Percentiles rank a stretch among this genome's conserved stretches.
These are phyloP conservation scores for Thalia dealbata DNA, from an alignment of 176 grass and related monocot species.

Conservation along the genomic window DNA sequence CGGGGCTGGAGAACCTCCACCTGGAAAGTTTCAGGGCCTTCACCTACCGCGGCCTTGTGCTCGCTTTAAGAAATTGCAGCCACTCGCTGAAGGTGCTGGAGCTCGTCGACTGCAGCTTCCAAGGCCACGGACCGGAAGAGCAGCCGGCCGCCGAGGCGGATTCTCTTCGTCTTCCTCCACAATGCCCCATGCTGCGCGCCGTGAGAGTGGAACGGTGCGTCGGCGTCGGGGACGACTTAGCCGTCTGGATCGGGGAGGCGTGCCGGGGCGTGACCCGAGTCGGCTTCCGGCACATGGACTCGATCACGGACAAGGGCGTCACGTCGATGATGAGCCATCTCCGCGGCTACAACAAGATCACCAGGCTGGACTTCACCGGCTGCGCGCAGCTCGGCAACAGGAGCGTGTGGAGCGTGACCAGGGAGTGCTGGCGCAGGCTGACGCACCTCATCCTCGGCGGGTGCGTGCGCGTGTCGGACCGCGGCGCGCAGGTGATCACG, in stretches of 20 bases:
- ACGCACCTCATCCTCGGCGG: background rate
- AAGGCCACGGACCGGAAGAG: background rate
- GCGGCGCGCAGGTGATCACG: background rate
- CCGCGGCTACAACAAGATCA: background rate
- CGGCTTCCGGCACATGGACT: background rate
- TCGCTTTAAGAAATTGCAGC: background rate
- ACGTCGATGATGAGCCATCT: background rate
- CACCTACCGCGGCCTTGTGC: background rate
- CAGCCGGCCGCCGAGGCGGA: background rate
- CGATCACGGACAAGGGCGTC: constrained; percentile 1
- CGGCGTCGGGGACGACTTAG: constrained; percentile 1
- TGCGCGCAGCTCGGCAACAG: background rate
- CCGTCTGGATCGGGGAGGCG: background rate
- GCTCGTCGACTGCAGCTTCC: background rate
- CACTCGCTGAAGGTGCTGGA: background rate
- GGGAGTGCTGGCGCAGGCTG: background rate
- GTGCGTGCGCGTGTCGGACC: constrained; percentile 7
- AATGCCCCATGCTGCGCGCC: background rate
- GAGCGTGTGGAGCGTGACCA: constrained; percentile 6
- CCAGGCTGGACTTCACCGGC: background rate
- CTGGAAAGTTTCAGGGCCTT: background rate
- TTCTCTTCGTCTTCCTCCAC: background rate
- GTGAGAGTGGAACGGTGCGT: background rate
- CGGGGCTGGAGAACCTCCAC: background rate
- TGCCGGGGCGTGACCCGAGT: background rate